Conservation (phyloP, 257 asterid species). For the Solanum corneliomulleri region DNA sequence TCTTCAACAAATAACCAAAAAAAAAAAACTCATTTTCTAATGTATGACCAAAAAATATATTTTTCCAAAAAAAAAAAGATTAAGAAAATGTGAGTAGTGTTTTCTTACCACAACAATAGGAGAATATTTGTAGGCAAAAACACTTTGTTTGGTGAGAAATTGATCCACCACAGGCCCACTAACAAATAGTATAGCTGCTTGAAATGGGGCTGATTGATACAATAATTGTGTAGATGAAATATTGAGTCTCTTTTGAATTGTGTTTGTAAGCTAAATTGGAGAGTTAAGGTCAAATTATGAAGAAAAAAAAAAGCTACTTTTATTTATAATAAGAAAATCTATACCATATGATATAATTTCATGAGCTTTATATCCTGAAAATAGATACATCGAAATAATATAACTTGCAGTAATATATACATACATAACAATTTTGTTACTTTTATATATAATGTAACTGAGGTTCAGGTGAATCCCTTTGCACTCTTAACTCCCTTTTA, state of each 20-base stretch:
- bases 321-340: background rate
- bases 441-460: background rate
- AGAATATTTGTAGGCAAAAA: conserved; percentile 61
- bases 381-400: background rate
- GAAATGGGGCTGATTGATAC: conserved; percentile 91
- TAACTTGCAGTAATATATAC: background rate
- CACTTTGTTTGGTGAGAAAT: conserved; percentile 57
- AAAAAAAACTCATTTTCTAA: background rate
- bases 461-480: background rate
- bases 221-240: conserved; percentile 75
- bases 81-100: background rate
- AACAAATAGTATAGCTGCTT: conserved; percentile 66
- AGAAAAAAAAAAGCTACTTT: background rate
- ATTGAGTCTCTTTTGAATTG: conserved; percentile 76
- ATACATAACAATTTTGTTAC: background rate
- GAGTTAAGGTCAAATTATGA: background rate
- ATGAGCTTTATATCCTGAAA: background rate
- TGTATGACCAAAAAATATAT: background rate
- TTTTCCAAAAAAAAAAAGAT: no score
- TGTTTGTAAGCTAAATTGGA: conserved; percentile 65
- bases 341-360: background rate
- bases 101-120: conserved; percentile 50
- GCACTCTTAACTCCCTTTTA: background rate
- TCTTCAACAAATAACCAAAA: background rate
- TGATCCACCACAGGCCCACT: conserved; percentile 71